Conservation (phyloP, 768 basidiomycete genomes). For the Megacollybia marginata region DNA sequence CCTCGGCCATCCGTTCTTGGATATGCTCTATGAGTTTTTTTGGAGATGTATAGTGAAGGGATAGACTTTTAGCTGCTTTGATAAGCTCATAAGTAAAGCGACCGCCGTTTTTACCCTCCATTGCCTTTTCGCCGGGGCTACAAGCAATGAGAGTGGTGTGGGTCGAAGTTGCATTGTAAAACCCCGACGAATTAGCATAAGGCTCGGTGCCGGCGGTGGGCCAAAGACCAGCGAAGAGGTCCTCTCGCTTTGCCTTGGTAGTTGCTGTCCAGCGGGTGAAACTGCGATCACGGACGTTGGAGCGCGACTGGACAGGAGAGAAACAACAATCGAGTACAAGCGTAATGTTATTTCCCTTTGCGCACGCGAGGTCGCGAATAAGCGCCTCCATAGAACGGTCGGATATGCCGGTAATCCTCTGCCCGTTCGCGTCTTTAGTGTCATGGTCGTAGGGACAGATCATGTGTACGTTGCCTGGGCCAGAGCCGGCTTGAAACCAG, state of each 20-base stretch:
- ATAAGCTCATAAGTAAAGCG: conserved; percentile 53
- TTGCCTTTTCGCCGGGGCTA: conserved; percentile 43
- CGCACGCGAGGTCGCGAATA: conserved; percentile 44
- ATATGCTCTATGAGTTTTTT: conserved; percentile 38
- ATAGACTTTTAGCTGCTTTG: conserved; percentile 31
- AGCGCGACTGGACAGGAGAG: conserved; percentile 30
- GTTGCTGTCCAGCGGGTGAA: conserved; percentile 56
- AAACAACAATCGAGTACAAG: conserved; percentile 63
- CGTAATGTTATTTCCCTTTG: conserved; percentile 66
- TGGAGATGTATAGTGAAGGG: conserved; percentile 50
- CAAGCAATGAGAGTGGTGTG: conserved; percentile 57
- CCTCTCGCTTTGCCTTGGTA: conserved; percentile 42
- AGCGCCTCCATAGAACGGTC: conserved; percentile 60
- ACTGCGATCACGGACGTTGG: conserved; percentile 35
- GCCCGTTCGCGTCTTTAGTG: conserved; percentile 33
- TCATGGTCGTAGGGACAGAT: conserved; percentile 65
- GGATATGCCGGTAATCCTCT: conserved; percentile 52
- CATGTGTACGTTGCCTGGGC: conserved; percentile 38
- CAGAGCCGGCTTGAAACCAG: conserved; percentile 44
- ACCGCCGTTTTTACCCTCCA: conserved; percentile 58
- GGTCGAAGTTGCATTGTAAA: conserved; percentile 33
- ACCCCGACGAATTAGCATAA: conserved; percentile 23
- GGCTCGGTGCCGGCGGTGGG: conserved; percentile 31
- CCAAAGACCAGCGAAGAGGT: conserved; percentile 54
- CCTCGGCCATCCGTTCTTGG: conserved; percentile 7